Evolutionary conservation across 495 filamentous ascomycete species (phyloP), one percentile per base, ranked within the genome.

Genomic region (Penicillium arizonense): DNA sequence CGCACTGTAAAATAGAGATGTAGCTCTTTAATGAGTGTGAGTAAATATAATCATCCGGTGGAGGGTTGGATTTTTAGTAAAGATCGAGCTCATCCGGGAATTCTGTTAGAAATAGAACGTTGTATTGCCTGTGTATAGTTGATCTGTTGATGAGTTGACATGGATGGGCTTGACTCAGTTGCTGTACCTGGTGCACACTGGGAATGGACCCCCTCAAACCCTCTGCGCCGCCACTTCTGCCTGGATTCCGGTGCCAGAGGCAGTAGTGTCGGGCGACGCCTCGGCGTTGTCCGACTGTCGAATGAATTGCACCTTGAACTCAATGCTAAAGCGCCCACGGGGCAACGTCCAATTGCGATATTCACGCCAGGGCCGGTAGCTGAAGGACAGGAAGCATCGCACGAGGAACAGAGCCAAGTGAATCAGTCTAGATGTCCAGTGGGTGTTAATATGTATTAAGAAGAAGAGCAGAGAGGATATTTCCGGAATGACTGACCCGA

Each of bases 231-330:
- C 23, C 26, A 32, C 24, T 32, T 44, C 42, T 44, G 42, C 42
- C 42, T 44, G 42, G 24, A 44, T 44, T 44, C 42, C 42, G 26
- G 42, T 44, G 26, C 23, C 23, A 32, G 42, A 44, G 26, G 42
- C n/a, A 44, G 42, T 44, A 7, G 42, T 10, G 7, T 44, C 42
- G 23, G 26, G 10, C 26, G 26, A 44, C 24, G 42, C 42, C 42
- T 46, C 43, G 43, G 28, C 9, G 14, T 46, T 30, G 24, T 46
- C 43, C 30, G 43, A 30, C 14, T 46, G 43, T 30, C 43, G 26
- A 46, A 35, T 34, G 43, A 46, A 46, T 46, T 46, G 28, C 24
- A 46, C 43, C 28, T 46, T 46, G 26, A 46, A 46, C 43, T 46
- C 43, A 46, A 46, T 30, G 14, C 43, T 46, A 0, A 46, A 30